Evolutionary conservation across 1,284 basidiomycete species (phyloP), one percentile per base, ranked within the genome.

Genomic region (Phylloboletellus chloephorus): DNA sequence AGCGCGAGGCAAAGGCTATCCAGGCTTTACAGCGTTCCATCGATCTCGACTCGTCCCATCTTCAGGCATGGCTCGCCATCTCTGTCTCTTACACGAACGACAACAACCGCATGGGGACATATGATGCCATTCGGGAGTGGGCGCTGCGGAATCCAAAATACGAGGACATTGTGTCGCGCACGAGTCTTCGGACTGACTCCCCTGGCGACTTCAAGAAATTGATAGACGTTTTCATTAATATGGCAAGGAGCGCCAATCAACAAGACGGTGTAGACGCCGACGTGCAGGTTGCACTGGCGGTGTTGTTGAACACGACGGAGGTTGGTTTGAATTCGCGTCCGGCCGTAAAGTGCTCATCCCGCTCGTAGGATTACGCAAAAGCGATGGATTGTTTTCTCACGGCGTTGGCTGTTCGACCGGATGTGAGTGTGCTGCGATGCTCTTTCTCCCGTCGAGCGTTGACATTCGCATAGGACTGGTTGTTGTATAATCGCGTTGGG

Each of bases 61-160:
- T 89, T 5, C 78, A 83, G 0, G 79, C 94, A 0, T 95, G 92
- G 82, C 79, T 99, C 24, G 94, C 94, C 3, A 73, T 98, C 11
- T 87, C 90, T 1, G 80, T 98, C 24, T 92, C 88, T 39, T 82
- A 90, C 63, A 94, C 94, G 15, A 99, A 99, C 65, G 92, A 98
- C 58, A 81, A 76, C 35, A 76, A 91, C 52, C 77, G 88, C 15
- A 59, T 68, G 24, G 78, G 73, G 8, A 82, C 92, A 3, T 85
- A 87, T 63, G 71, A 79, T 22, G 78, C 92, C n/a, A 78, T 98
- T 42, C 74, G 79, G 26, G 73, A 81, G 51, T 99, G 96, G 95
- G 79, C 88, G 19, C 11, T 41, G 23, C 47, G 47, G 35, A 47
- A 64, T 24, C 37, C 48, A 0, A 48, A 31, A 22, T 63, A 60